Evolutionary conservation across 768 basidiomycete species (phyloP).

Genomic region (Podaxis mareebaensis): DNA sequence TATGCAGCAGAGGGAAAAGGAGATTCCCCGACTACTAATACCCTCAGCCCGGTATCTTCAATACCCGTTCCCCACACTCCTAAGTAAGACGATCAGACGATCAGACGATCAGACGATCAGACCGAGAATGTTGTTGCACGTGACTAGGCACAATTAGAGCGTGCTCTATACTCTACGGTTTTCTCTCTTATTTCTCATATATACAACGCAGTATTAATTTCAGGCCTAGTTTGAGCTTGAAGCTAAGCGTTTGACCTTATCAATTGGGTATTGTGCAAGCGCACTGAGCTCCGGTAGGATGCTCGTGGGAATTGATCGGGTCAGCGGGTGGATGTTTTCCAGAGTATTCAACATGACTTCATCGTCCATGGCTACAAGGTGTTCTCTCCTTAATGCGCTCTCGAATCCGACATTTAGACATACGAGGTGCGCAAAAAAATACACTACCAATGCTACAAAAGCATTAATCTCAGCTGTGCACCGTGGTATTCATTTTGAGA

Average conservation of each 20-base stretch:
- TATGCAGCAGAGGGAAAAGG: background rate
- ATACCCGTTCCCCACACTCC: background rate
- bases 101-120: no score
- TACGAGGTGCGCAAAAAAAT: background rate
- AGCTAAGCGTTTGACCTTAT: no score
- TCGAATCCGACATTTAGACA: background rate
- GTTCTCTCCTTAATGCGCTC: background rate
- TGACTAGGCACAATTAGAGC: no score
- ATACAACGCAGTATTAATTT: no score
- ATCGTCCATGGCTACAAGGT: background rate
- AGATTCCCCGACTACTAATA: background rate
- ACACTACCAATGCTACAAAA: background rate
- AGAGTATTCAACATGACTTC: background rate
- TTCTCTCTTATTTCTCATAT: no score
- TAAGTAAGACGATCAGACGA: background rate
- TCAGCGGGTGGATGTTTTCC: background rate
- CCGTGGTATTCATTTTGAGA: slow-evolving; percentile 76
- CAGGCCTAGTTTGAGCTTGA: no score
- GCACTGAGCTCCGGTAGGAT: background rate
- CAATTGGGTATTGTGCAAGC: no score
- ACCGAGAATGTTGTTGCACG: no score
- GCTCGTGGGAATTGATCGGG: slow-evolving; percentile 4
- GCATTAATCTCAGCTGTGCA: slow-evolving; percentile 51
- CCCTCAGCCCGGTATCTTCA: slow-evolving; percentile 4
- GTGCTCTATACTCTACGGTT: no score